Evolutionary conservation across 331 rosid species (phyloP).

Genomic region (Malus hybrid): DNA sequence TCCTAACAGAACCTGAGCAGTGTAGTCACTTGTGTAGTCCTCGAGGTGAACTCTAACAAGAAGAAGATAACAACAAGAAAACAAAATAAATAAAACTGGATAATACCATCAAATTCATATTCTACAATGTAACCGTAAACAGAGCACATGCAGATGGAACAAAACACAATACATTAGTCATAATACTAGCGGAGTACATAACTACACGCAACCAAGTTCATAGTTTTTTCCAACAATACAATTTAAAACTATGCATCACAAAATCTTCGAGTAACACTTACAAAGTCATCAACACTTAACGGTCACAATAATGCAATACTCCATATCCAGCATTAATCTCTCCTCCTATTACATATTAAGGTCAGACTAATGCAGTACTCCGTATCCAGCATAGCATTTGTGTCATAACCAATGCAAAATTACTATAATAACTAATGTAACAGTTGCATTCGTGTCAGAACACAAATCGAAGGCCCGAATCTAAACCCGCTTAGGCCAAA

Average conservation of each 20-base stretch:
- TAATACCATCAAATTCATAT: not conserved
- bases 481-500: not conserved
- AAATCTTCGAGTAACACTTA: not conserved
- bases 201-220: not conserved
- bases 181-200: not conserved
- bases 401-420: not conserved
- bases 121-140: not conserved
- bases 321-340: not conserved
- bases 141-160: not conserved
- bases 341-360: not conserved
- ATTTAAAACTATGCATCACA: too few relatives aligned
- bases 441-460: not conserved
- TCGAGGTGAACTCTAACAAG: constrained; percentile 77
- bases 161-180: not conserved
- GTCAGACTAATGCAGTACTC: not conserved
- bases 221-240: too few relatives aligned
- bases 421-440: not conserved
- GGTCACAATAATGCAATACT: not conserved
- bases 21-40: constrained; percentile 96
- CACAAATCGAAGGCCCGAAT: not conserved
- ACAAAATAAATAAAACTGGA: constrained; percentile 12
- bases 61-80: not conserved
- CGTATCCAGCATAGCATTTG: not conserved
- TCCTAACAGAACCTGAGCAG: constrained; percentile 92
- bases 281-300: not conserved